phyloP scores from a whole-genome alignment of 805 yeast species.

The Kodamaea sagamina region DNA sequence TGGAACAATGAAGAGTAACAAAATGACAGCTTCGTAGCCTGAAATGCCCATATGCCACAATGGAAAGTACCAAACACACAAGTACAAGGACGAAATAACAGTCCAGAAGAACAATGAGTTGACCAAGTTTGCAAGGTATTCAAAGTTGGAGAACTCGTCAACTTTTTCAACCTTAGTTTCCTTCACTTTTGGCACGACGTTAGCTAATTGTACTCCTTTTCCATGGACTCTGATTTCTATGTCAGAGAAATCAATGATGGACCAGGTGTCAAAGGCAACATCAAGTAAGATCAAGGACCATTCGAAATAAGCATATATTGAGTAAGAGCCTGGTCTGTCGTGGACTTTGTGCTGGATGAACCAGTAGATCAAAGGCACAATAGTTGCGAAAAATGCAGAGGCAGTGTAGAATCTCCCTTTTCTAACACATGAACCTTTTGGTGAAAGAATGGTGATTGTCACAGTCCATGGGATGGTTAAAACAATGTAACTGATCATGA shows the following conservation, averaged over 20 bases:
- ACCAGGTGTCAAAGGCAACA: conserved; percentile 79
- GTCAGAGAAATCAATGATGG: conserved; percentile 66
- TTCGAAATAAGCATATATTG: conserved; percentile 90
- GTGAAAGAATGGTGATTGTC: conserved; percentile 55
- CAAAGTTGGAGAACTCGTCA: conserved; percentile 35
- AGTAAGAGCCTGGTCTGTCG: conserved; percentile 88
- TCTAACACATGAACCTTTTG: conserved; percentile 45
- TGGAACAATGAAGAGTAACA: conserved; percentile 57
- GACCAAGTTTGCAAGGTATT: conserved; percentile 47
- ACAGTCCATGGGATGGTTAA: conserved; percentile 91
- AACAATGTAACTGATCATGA: conserved; percentile 88
- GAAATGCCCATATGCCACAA: conserved; percentile 97
- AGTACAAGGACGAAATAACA: conserved; percentile 71
- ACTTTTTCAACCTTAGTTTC: conserved; percentile 1
- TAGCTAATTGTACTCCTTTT: conserved; percentile 21
- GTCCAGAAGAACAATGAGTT: conserved; percentile 88
- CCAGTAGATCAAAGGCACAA: conserved; percentile 83
- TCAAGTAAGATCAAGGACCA: conserved; percentile 88
- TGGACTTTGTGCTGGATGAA: conserved; percentile 93
- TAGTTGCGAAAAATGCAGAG: conserved; percentile 62
- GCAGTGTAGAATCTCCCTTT: conserved; percentile 56
- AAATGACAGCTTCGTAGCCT: conserved; percentile 80
- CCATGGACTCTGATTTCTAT: conserved; percentile 51
- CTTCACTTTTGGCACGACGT: conserved; percentile 1
- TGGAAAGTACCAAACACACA: conserved; percentile 96